Evolutionary conservation across 2,329 filamentous ascomycete genomes (phyloP), one percentile per base, ranked within the genome.

Genomic region (Botryotinia narcissicola): DNA sequence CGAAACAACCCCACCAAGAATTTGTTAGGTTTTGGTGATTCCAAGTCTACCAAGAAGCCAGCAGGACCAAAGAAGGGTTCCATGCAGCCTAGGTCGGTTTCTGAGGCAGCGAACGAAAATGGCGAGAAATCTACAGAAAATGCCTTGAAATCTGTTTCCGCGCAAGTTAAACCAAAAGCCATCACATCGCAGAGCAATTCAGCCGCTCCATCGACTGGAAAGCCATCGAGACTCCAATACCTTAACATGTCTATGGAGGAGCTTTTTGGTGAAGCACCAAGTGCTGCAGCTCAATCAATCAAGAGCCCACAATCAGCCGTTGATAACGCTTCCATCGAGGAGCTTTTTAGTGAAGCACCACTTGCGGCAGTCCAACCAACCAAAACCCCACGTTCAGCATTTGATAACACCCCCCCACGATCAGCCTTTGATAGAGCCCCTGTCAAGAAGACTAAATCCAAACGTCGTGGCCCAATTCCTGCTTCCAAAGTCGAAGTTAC

Each of bases 251-350:
- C 48, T 1, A 54, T 37, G 14, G 35, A 29, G 9, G 7, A 12
- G 7, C 18, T 20, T 35, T 67, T 51, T 7, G 14, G 25, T n/a
- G 14, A 6, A 35, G 20, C 29, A 48, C 35, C 29, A 1, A 9
- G 0, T 25, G 8, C 9, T 3, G 10, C 7, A n/a, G 9, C 46
- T n/a, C 1, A 40, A n/a, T 1, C 32, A 40, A 20, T 16, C 2
- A 10, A 67, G 25, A 37, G 22, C 14, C 32, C 63, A 20, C 22
- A 14, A 9, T 5, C 10, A 25, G 46, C 22, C 22, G 12, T 6
- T 14, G 25, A 51, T 51, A 51, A 51, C 22, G 22, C 51, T n/a
- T 48, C 44, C 12, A 46, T n/a, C 2, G 9, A 25, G 14, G 35
- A 51, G 4, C 46, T 51, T 25, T 51, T 51, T 14, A 10, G 22